phyloP scores from a whole-genome alignment of 148 eudicot species.

The Silene uniflora region DNA sequence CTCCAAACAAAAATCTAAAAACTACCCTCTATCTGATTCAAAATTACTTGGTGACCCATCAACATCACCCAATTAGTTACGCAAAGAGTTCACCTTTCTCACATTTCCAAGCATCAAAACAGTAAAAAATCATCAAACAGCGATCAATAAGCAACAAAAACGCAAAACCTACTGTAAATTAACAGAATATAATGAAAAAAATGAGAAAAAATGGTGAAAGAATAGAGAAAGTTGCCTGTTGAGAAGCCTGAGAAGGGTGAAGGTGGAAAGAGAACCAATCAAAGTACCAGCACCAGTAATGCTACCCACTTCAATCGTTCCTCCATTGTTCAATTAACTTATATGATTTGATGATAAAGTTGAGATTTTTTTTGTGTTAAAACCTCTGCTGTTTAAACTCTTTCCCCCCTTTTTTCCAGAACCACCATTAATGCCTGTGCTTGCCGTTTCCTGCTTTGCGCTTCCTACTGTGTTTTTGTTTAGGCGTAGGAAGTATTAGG shows the following conservation, averaged over 20 bases:
- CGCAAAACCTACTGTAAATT: not conserved
- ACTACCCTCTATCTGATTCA: too few species aligned
- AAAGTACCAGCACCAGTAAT: slow-evolving; percentile 78
- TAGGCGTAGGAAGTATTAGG: too few species aligned
- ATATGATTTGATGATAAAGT: too few species aligned
- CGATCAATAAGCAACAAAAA: not conserved
- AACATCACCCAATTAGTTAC: too few species aligned
- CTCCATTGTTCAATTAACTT: slow-evolving; percentile 39
- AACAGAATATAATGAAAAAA: too few species aligned
- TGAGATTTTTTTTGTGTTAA: too few species aligned
- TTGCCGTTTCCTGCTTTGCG: too few species aligned
- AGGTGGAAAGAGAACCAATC: slow-evolving; percentile 70
- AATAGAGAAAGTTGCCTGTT: slow-evolving; percentile 35
- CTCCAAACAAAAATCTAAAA: slow-evolving; percentile 6
- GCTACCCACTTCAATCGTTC: slow-evolving; percentile 51
- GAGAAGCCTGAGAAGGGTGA: slow-evolving; percentile 61
- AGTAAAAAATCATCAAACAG: not conserved
- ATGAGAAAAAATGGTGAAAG: not conserved
- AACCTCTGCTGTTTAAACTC: too few species aligned
- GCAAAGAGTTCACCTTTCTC: not conserved
- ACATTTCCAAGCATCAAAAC: not conserved
- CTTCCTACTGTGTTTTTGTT: too few species aligned
- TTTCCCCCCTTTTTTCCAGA: too few species aligned
- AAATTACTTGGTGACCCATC: too few species aligned
- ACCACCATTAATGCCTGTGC: too few species aligned